Evolutionary conservation across 495 filamentous ascomycete species (phyloP).

Genomic region (Penicillium cataractarum): DNA sequence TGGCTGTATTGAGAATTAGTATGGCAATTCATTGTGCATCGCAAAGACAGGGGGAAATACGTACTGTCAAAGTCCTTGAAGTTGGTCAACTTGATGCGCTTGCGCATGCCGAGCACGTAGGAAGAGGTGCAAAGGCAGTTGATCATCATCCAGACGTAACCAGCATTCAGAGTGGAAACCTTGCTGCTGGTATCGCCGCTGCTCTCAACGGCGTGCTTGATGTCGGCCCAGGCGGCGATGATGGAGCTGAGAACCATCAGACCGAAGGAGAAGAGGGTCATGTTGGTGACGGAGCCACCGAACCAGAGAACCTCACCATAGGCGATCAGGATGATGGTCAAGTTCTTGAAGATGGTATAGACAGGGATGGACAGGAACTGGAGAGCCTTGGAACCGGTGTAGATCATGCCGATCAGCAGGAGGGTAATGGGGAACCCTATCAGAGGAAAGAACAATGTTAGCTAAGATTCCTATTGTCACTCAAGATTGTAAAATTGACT

Average conservation of each 20-base stretch:
- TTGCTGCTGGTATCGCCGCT: conserved; percentile 67
- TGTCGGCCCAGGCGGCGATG: conserved; percentile 97
- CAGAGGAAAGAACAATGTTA: conserved; percentile 1
- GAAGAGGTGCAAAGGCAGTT: conserved; percentile 96
- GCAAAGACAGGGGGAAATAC: conserved; percentile 35
- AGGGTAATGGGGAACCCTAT: conserved; percentile 97
- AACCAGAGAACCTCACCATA: conserved; percentile 99
- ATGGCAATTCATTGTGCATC: conserved; percentile 33
- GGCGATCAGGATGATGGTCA: conserved; percentile 98
- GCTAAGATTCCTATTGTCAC: conserved; percentile 15
- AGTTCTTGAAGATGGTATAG: conserved; percentile 99
- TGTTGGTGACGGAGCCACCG: conserved; percentile 84
- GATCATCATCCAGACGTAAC: conserved; percentile 97
- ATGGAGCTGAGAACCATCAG: conserved; percentile 96
- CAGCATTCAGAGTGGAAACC: conserved; percentile 89
- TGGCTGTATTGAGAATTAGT: conserved; percentile 59
- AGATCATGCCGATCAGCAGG: conserved; percentile 98
- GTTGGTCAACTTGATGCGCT: conserved; percentile 98
- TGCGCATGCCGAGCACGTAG: conserved; percentile 92
- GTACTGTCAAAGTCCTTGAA: conserved; percentile 99
- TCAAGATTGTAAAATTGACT: conserved; percentile 15
- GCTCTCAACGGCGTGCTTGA: conserved; percentile 76
- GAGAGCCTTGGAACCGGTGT: conserved; percentile 94
- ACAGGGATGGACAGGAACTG: conserved; percentile 97
- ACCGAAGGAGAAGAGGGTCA: conserved; percentile 93